Evolutionary conservation across 805 yeast genomes (phyloP).

Genomic region (Kuraishia hungarica): DNA sequence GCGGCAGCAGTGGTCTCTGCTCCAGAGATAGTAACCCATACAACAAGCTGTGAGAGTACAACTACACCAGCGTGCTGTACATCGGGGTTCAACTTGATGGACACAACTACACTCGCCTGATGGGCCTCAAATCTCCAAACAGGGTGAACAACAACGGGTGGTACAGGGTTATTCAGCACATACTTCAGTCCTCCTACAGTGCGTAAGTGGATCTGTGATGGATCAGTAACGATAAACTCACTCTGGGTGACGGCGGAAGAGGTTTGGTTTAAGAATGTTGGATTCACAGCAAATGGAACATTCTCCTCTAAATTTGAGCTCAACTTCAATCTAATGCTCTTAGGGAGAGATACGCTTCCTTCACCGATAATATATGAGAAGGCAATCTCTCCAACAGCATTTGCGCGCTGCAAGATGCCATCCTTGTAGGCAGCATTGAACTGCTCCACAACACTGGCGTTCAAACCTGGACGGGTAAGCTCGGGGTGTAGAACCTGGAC

Average conservation of each 20-base stretch:
- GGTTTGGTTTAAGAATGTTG: conserved; percentile 42
- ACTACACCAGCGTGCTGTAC: conserved; percentile 28
- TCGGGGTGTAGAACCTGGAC: conserved; percentile 42
- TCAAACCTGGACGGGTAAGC: conserved; percentile 53
- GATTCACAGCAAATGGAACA: conserved; percentile 42
- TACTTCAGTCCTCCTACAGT: conserved; percentile 82
- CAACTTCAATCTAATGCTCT: conserved; percentile 30
- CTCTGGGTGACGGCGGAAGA: conserved; percentile 11
- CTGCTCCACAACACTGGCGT: conserved; percentile 81
- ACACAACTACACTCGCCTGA: conserved; percentile 80
- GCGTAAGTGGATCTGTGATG: conserved; percentile 44
- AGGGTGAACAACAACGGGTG: conserved; percentile 71
- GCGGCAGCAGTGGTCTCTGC: conserved; percentile 66
- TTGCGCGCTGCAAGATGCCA: conserved; percentile 51
- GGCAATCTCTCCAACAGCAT: conserved; percentile 80
- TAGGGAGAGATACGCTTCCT: conserved; percentile 25
- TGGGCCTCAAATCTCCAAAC: conserved; percentile 84
- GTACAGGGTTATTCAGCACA: conserved; percentile 38
- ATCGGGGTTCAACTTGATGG: conserved; percentile 47
- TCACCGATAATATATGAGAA: conserved; percentile 47
- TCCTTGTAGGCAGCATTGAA: conserved; percentile 66
- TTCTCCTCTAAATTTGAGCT: conserved; percentile 31
- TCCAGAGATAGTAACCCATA: conserved; percentile 55
- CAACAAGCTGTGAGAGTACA: conserved; percentile 47
- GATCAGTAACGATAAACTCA: conserved; percentile 33